Base-by-base conservation (phyloP, 2,329 filamentous ascomycete species). In the Sclerotinia glacialis region DNA sequence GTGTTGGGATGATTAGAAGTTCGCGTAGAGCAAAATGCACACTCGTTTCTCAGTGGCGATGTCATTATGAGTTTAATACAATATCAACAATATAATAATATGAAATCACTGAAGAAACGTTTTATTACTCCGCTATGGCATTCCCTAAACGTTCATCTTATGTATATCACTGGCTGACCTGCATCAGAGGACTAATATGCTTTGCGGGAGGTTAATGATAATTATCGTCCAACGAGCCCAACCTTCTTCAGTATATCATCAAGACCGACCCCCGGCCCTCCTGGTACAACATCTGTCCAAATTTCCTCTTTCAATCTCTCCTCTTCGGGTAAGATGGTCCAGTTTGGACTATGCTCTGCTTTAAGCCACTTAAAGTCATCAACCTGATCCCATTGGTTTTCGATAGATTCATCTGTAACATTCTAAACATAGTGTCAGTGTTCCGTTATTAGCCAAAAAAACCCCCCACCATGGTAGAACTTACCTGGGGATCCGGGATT, bases 301-400 rank as follows among this genome's bases (percentile, higher is more conserved):
- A 89, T 80, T 2, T 84, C 80, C 1, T 89, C 85, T 0, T 79
- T 71, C 16, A 94, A 78, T 31, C 83, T 83, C 65, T 88, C 80
- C 1, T 81, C 81, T 63, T 86, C 83, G 1, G 85, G 80, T 28
- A 98, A 72, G 2, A 92, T 78, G 44, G 82, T 85, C 92, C 94
- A 99, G 76, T 99, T 93, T 2, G 95, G 95, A 75, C 92, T 97
- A 40, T 86, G 86, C 67, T 91, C 92, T 21, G 85, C 83, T 78
- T 93, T 96, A 70, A 97, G 84, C 95, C 95, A 98, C 79, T 96
- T 96, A 82, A 99, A 99, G 77, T 99, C 95, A 77, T 98, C 92
- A 21, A 98, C 91, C 74, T 95, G 87, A 72, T 93, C 85, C 92
- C 92, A 99, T 73, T 90, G 85, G 76, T 96, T 94, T 67, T 79